These are phyloP conservation scores for Coriaria nepalensis DNA, from an alignment of 306 rosid genomes.

Conservation along the genomic window DNA sequence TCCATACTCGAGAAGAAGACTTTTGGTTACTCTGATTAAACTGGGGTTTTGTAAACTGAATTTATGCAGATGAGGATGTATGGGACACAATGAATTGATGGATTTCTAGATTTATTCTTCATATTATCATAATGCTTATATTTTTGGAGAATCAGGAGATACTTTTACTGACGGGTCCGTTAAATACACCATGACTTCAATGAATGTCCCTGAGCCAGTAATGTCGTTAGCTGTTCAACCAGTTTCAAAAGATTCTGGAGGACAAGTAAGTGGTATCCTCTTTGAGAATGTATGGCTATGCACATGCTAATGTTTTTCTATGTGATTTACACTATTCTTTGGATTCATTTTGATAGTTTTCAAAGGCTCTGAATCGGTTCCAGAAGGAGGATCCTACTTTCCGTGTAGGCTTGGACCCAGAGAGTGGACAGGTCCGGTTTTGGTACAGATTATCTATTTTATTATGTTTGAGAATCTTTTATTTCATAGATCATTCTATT, in stretches of 20 bases:
- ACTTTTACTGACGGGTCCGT: slow-evolving; percentile 91
- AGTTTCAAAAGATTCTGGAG: slow-evolving; percentile 94
- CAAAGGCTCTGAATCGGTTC: slow-evolving; percentile 95
- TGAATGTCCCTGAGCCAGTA: slow-evolving; percentile 99
- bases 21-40: too few relatives aligned
- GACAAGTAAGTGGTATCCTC: slow-evolving; percentile 59
- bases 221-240: slow-evolving; percentile 99
- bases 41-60: background rate
- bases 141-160: slow-evolving; percentile 56
- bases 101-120: slow-evolving; percentile 1
- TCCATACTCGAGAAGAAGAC: too few relatives aligned
- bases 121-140: slow-evolving; percentile 4
- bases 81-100: too few relatives aligned
- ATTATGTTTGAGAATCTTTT: background rate
- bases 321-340: slow-evolving; percentile 5
- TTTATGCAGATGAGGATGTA: too few relatives aligned
- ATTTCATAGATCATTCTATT: slow-evolving; percentile 2
- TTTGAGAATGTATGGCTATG: slow-evolving; percentile 9
- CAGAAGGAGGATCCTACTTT: slow-evolving; percentile 97
- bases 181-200: slow-evolving; percentile 91
- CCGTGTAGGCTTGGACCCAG: slow-evolving; percentile 95
- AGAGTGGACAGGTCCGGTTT: slow-evolving; percentile 83
- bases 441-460: background rate
- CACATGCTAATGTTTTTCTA: background rate
- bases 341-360: slow-evolving; percentile 42